These are phyloP conservation scores for Waltergamsia citrina DNA, from an alignment of 2,329 filamentous ascomycete genomes.

Conservation along the genomic window DNA sequence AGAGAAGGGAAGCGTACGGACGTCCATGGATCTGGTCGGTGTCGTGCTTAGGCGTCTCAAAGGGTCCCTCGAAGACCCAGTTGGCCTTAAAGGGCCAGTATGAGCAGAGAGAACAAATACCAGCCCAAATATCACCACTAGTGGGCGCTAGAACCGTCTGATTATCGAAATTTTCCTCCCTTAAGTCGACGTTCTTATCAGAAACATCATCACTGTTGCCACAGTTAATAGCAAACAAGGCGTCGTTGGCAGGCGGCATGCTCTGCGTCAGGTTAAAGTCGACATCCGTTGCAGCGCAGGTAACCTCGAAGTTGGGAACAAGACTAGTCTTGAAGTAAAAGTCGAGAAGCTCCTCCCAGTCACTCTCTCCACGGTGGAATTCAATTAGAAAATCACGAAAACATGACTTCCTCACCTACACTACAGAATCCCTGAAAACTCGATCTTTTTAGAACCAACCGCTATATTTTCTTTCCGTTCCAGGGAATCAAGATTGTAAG, in stretches of 20 bases:
- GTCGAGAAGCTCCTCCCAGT: too few species aligned
- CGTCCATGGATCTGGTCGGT: constrained; percentile 13
- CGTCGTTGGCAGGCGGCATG: not conserved
- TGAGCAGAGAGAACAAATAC: constrained; percentile 27
- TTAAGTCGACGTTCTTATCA: constrained; percentile 12
- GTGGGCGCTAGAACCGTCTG: constrained; percentile 17
- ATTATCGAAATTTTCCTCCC: constrained; percentile 16
- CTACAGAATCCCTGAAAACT: too few species aligned
- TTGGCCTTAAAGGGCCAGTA: constrained; percentile 25
- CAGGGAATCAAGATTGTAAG: too few species aligned
- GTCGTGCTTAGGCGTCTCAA: constrained; percentile 14
- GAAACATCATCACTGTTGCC: constrained; percentile 20
- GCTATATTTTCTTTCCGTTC: too few species aligned
- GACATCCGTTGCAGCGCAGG: too few species aligned
- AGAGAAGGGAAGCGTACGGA: constrained; percentile 32
- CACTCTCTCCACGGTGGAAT: too few species aligned
- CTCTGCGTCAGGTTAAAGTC: not conserved
- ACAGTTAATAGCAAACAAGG: constrained; percentile 18
- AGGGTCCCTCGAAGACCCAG: constrained; percentile 29
- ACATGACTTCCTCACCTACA: too few species aligned
- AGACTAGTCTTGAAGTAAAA: too few species aligned
- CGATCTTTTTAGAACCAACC: too few species aligned
- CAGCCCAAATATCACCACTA: constrained; percentile 21
- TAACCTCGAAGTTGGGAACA: not conserved
- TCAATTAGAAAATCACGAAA: too few species aligned